Conservation (phyloP, 164 flowering plant genomes). For the Amborella trichopoda region DNA sequence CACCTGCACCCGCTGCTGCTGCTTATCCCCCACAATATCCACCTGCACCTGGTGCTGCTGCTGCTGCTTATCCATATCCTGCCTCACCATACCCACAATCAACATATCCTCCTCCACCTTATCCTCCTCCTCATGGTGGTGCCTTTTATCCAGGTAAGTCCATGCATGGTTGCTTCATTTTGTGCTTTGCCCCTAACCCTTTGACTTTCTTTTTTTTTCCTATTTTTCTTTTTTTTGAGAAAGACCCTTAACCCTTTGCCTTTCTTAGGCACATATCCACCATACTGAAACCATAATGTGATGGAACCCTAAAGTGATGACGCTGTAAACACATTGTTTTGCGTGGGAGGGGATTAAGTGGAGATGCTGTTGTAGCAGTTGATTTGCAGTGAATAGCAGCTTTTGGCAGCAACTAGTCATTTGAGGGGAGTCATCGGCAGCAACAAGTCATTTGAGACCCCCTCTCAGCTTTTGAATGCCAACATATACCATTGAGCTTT, state of each 20-base stretch:
- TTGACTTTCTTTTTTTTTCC: background rate
- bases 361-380: background rate
- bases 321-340: background rate
- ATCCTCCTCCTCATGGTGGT: constrained; percentile 18
- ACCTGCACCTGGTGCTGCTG: constrained; percentile 19
- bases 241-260: constrained; percentile 13
- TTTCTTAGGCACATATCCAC: constrained; percentile 21
- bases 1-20: constrained; percentile 22
- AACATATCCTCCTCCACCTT: constrained; percentile 37
- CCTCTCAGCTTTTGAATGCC: background rate
- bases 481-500: background rate
- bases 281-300: constrained; percentile 11
- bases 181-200: background rate
- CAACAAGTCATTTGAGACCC: background rate
- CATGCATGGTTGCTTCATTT: background rate
- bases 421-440: no score
- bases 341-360: background rate
- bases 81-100: constrained; percentile 42
- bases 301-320: background rate
- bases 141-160: constrained; percentile 37
- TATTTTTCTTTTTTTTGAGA: background rate
- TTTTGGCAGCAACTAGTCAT: no score
- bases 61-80: constrained; percentile 49
- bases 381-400: no score
- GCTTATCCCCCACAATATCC: constrained; percentile 27